Percentiles rank a stretch among this genome's conserved stretches.
Evolutionary conservation across 768 basidiomycete species (phyloP).

Genomic region (Mycena rosella): DNA sequence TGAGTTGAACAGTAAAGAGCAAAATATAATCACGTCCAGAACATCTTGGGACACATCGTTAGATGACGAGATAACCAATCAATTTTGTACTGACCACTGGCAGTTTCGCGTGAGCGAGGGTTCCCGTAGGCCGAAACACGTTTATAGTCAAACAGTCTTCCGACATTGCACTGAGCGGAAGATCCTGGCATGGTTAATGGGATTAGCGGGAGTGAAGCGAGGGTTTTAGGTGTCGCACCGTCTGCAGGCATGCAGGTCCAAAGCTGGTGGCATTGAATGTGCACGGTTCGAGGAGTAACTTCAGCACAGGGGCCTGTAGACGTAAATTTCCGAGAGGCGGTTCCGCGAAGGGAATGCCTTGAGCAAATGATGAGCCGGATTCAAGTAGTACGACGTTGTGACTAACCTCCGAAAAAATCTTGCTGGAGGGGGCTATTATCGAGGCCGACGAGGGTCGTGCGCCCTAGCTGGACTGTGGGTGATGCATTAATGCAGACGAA

Average conservation of each 20-base stretch:
- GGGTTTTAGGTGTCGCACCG: background rate
- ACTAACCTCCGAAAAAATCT: background rate
- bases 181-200: slow-evolving; percentile 43
- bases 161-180: slow-evolving; percentile 47
- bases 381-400: background rate
- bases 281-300: slow-evolving; percentile 27
- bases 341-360: slow-evolving; percentile 47
- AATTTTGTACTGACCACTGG: slow-evolving; percentile 45
- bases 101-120: slow-evolving; percentile 43
- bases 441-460: slow-evolving; percentile 9
- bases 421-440: slow-evolving; percentile 1
- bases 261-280: slow-evolving; percentile 47
- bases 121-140: slow-evolving; percentile 61
- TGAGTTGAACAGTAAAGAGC: too few relatives aligned
- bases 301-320: slow-evolving; percentile 45
- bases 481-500: background rate
- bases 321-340: slow-evolving; percentile 48
- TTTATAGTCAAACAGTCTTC: too few relatives aligned
- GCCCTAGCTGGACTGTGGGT: slow-evolving; percentile 9
- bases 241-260: slow-evolving; percentile 41
- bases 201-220: background rate
- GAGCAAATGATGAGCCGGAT: background rate
- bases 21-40: too few relatives aligned
- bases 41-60: too few relatives aligned
- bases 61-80: too few relatives aligned